Evolutionary conservation across 495 filamentous ascomycete species (phyloP).

Genomic region (Hypoxylon lienhwacheense): DNA sequence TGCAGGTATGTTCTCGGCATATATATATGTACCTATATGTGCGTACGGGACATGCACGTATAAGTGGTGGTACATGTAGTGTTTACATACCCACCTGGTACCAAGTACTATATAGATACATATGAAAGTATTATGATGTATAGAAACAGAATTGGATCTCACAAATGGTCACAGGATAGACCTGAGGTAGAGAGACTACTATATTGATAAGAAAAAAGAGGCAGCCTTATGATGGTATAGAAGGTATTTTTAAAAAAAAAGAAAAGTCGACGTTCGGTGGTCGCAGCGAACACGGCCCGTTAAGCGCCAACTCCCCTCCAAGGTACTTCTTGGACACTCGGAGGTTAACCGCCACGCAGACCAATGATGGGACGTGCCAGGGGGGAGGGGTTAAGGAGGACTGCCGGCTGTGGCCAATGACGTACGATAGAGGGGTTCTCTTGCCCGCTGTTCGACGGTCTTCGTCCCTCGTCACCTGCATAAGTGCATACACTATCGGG

Average conservation of each 20-base stretch:
- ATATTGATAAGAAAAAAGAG: constrained; percentile 18
- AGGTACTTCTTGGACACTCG: constrained; percentile 9
- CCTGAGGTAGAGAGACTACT: constrained; percentile 23
- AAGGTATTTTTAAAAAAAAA: too few relatives aligned
- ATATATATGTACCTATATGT: constrained; percentile 8
- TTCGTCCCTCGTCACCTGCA: constrained; percentile 36
- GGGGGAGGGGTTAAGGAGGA: constrained; percentile 26
- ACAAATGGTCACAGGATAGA: constrained; percentile 30
- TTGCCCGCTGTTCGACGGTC: constrained; percentile 6
- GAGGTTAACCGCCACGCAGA: constrained; percentile 26
- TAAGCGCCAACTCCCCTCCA: constrained; percentile 31
- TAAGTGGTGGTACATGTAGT: too few relatives aligned
- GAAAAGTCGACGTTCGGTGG: too few relatives aligned
- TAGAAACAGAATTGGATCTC: constrained; percentile 20
- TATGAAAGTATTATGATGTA: constrained; percentile 14
- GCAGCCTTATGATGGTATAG: constrained; percentile 24
- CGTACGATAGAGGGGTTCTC: constrained; percentile 23
- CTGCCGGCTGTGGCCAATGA: constrained; percentile 27
- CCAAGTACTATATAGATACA: too few relatives aligned
- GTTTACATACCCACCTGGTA: too few relatives aligned
- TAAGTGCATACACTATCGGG: constrained; percentile 20
- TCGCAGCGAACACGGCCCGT: constrained; percentile 32
- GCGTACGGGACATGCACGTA: constrained; percentile 8
- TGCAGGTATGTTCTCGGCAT: too few relatives aligned
- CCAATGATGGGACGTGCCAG: constrained; percentile 17